These are phyloP conservation scores for Hysterangium stoloniferum DNA, from an alignment of 768 basidiomycete genomes.

Conservation along the genomic window DNA sequence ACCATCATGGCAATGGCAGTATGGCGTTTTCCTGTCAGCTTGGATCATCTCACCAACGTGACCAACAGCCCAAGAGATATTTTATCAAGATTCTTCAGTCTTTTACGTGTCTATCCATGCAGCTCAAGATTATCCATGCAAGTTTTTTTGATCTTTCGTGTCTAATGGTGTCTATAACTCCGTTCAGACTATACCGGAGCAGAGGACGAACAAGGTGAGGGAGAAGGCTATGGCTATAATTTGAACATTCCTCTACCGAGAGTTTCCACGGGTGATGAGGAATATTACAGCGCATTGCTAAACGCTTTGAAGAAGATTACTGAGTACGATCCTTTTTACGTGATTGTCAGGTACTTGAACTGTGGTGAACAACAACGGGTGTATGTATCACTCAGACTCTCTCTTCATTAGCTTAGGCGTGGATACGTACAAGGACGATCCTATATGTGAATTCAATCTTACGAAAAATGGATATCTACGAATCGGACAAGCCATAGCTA, in stretches of 20 bases:
- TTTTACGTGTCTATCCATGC: slow-evolving; percentile 28
- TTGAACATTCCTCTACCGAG: slow-evolving; percentile 26
- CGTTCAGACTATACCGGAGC: slow-evolving; percentile 26
- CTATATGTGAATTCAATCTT: slow-evolving; percentile 25
- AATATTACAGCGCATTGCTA: slow-evolving; percentile 20
- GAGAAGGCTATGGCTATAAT: slow-evolving; percentile 20
- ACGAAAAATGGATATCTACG: slow-evolving; percentile 20
- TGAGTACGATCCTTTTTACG: slow-evolving; percentile 17
- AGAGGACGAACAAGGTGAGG: slow-evolving; percentile 20
- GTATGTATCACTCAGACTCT: not conserved
- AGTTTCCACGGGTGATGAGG: slow-evolving; percentile 19
- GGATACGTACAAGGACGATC: slow-evolving; percentile 27
- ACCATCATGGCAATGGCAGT: slow-evolving; percentile 32
- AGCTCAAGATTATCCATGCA: slow-evolving; percentile 27
- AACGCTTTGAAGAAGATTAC: slow-evolving; percentile 16
- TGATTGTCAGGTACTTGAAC: too few species aligned
- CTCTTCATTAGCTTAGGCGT: slow-evolving; percentile 23
- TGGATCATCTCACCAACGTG: not conserved
- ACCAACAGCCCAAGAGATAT: slow-evolving; percentile 23
- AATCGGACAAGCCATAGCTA: slow-evolving; percentile 21
- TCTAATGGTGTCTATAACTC: not conserved
- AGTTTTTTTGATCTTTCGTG: slow-evolving; percentile 2
- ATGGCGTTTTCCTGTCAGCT: not conserved
- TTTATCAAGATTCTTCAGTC: slow-evolving; percentile 25
- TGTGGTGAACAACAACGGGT: too few species aligned